Conservation (phyloP, 768 basidiomycete genomes). For the Hortiboletus campestris region DNA sequence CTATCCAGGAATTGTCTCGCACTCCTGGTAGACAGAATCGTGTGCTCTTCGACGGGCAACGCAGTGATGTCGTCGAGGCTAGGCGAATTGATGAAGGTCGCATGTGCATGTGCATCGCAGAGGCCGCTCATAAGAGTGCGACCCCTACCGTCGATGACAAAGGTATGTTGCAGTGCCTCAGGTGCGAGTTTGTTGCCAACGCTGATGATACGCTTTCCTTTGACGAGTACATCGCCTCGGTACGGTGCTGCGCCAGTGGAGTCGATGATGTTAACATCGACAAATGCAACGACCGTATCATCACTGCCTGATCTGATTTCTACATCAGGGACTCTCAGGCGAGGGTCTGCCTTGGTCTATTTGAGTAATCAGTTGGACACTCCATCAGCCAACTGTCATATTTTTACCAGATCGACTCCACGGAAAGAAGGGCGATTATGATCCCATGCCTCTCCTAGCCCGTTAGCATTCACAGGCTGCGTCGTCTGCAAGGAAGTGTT, state of each 20-base stretch:
- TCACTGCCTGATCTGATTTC: constrained; percentile 24
- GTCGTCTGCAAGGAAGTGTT: background rate
- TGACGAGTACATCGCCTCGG: constrained; percentile 34
- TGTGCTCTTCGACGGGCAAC: constrained; percentile 34
- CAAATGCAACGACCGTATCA: constrained; percentile 21
- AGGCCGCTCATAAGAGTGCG: constrained; percentile 38
- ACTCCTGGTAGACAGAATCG: constrained; percentile 28
- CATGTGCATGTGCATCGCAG: constrained; percentile 36
- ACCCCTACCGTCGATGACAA: constrained; percentile 31
- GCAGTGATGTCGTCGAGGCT: constrained; percentile 31
- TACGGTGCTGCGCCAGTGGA: constrained; percentile 35
- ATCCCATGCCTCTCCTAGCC: constrained; percentile 27
- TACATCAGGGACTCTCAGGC: constrained; percentile 23
- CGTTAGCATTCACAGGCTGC: constrained; percentile 10
- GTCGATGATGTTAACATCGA: constrained; percentile 35
- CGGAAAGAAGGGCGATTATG: constrained; percentile 18
- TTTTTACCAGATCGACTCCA: constrained; percentile 23
- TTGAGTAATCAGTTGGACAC: background rate
- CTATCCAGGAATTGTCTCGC: constrained; percentile 35
- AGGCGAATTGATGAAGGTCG: constrained; percentile 31
- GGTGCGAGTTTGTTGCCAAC: constrained; percentile 26
- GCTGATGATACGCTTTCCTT: constrained; percentile 28
- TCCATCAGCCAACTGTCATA: background rate
- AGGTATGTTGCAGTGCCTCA: constrained; percentile 19
- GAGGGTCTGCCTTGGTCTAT: constrained; percentile 22